Evolutionary conservation across 1,284 basidiomycete genomes (phyloP).

Genomic region (Pterulicium gracile): DNA sequence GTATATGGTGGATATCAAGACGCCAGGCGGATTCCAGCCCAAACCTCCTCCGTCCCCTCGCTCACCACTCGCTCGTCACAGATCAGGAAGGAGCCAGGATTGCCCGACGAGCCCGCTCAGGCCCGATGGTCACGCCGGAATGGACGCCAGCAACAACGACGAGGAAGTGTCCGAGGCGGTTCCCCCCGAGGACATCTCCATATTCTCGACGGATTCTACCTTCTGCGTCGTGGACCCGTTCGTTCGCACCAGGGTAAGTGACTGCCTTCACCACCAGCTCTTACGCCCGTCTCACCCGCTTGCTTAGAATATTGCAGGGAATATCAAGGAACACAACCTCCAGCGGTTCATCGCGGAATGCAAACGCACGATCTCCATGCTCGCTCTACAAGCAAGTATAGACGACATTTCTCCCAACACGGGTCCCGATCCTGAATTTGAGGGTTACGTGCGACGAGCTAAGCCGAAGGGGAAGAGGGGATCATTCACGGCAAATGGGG

Average conservation of each 20-base stretch:
- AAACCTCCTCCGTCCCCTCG: too few relatives aligned
- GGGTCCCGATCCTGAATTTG: neutral
- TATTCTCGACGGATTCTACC: neutral
- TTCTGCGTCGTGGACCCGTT: conserved; percentile 38
- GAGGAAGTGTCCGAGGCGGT: too few relatives aligned
- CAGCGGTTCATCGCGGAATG: conserved; percentile 17
- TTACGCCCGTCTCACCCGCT: too few relatives aligned
- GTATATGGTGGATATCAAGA: conserved; percentile 26
- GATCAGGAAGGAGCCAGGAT: too few relatives aligned
- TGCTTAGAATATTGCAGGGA: conserved; percentile 22
- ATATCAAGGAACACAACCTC: conserved; percentile 13
- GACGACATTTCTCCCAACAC: conserved; percentile 8
- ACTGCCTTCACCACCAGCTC: neutral
- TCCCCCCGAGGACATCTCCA: too few relatives aligned
- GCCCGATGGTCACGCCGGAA: too few relatives aligned
- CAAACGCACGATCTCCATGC: conserved; percentile 6
- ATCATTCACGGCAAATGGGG: too few relatives aligned
- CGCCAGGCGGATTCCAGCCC: too few relatives aligned
- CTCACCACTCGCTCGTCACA: too few relatives aligned
- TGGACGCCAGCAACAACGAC: too few relatives aligned
- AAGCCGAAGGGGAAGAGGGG: too few relatives aligned
- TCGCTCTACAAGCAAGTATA: conserved; percentile 4
- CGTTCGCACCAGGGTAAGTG: conserved; percentile 29
- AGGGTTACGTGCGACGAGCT: neutral
- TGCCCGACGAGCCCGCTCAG: too few relatives aligned